A percentile compares a stretch with the other conserved stretches of the same genome.
Evolutionary conservation across 495 filamentous ascomycete genomes (phyloP).

Genomic region (Hyaloscypha finlandica): DNA sequence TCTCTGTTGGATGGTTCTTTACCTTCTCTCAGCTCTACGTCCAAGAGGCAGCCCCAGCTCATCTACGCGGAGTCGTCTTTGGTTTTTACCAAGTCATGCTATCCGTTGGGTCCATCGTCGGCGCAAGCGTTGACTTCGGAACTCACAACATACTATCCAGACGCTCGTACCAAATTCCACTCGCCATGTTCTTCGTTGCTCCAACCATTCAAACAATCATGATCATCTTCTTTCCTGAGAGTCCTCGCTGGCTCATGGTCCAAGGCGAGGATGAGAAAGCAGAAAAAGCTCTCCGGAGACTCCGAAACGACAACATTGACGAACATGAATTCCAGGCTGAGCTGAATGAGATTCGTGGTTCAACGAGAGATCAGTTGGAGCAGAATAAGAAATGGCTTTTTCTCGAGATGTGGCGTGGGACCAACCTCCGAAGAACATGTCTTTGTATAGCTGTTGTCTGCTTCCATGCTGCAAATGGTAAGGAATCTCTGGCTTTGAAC

Average conservation of each 20-base stretch:
- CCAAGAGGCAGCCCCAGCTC: constrained; percentile 41
- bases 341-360: constrained; percentile 49
- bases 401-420: constrained; percentile 56
- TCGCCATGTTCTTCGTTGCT: constrained; percentile 59
- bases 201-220: constrained; percentile 51
- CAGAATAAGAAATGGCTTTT: constrained; percentile 41
- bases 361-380: constrained; percentile 51
- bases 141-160: constrained; percentile 47
- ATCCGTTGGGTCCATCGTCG: constrained; percentile 52
- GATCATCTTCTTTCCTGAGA: constrained; percentile 63
- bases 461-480: constrained; percentile 39
- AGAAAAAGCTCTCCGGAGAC: constrained; percentile 40
- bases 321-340: constrained; percentile 47
- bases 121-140: constrained; percentile 62
- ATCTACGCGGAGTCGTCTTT: constrained; percentile 19
- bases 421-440: constrained; percentile 47
- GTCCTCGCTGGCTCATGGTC: constrained; percentile 61
- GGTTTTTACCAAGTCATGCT: constrained; percentile 38
- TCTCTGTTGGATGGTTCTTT: constrained; percentile 60
- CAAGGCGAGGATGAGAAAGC: constrained; percentile 49
- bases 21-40: constrained; percentile 62
- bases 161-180: constrained; percentile 56
- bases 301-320: constrained; percentile 34
- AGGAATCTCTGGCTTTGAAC: constrained; percentile 27
- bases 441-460: constrained; percentile 37